A percentile compares a stretch with the other conserved stretches of the same genome.
Evolutionary conservation across 1,284 basidiomycete species (phyloP).

Genomic region (Amylostereum areolatum): DNA sequence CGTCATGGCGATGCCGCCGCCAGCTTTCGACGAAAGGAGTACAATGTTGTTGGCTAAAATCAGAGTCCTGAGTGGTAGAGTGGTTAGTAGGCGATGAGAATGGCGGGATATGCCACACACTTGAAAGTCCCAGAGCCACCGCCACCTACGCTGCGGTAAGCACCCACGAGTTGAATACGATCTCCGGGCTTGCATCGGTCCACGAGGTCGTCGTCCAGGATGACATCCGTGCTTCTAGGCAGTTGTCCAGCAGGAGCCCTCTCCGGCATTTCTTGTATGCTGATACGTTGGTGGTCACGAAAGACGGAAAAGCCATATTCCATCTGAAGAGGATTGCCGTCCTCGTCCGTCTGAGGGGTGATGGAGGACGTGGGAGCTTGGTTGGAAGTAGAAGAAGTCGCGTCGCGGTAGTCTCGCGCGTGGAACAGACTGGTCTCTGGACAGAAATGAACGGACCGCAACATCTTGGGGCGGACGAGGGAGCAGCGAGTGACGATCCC

Average conservation of each 20-base stretch:
- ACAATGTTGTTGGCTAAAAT: conserved; percentile 96
- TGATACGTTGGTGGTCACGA: conserved; percentile 95
- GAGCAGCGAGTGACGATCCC: conserved; percentile 99
- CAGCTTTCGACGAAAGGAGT: conserved; percentile 93
- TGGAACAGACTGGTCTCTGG: conserved; percentile 83
- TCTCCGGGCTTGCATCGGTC: conserved; percentile 98
- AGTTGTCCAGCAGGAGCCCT: conserved; percentile 96
- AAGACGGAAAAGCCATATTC: conserved; percentile 94
- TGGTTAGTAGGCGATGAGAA: conserved; percentile 5
- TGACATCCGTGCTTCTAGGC: conserved; percentile 92
- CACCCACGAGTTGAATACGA: conserved; percentile 93
- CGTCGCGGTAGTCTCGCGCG: conserved; percentile 89
- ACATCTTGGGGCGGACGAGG: conserved; percentile 97
- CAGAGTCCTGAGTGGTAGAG: conserved; percentile 59
- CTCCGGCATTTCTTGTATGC: conserved; percentile 99
- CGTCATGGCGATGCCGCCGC: conserved; percentile 93
- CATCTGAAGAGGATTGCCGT: conserved; percentile 82
- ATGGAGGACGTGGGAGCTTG: conserved; percentile 88
- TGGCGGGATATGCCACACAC: conserved; percentile 42
- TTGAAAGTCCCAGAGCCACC: conserved; percentile 88
- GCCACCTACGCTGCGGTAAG: conserved; percentile 92
- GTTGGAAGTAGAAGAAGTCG: conserved; percentile 80
- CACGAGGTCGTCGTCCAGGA: conserved; percentile 95
- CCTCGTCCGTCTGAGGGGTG: conserved; percentile 88
- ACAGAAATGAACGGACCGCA: conserved; percentile 95